A percentile compares a stretch with the other conserved stretches of the same genome.
These are phyloP conservation scores for Syzygium grande DNA, from an alignment of 345 rosid species.

Conservation along the genomic window DNA sequence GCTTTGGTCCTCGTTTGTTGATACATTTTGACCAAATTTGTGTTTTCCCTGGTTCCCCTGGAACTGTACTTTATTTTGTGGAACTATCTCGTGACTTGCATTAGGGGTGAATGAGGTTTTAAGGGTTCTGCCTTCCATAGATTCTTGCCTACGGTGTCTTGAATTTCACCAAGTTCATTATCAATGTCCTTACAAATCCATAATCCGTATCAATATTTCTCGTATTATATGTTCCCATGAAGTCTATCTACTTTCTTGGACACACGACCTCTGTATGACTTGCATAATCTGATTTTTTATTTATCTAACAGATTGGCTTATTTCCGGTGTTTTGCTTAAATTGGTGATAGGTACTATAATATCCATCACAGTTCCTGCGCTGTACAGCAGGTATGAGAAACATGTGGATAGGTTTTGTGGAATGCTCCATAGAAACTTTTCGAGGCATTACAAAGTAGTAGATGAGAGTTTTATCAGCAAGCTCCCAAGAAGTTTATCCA, in stretches of 20 bases:
- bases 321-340: not conserved
- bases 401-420: slow-evolving; percentile 67
- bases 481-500: slow-evolving; percentile 50
- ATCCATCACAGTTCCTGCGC: slow-evolving; percentile 72
- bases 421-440: slow-evolving; percentile 46
- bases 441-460: slow-evolving; percentile 70
- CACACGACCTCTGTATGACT: not conserved
- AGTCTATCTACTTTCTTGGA: not conserved
- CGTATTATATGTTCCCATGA: not conserved
- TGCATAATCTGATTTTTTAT: not conserved
- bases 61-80: not conserved
- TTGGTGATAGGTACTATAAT: slow-evolving; percentile 59
- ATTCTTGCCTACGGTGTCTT: not conserved
- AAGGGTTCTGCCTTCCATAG: not conserved
- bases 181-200: not conserved
- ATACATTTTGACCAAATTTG: not conserved
- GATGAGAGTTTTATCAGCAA: slow-evolving; percentile 69
- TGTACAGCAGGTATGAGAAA: slow-evolving; percentile 64
- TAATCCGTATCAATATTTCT: not conserved
- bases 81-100: not conserved
- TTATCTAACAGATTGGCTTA: not conserved
- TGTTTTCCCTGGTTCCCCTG: not conserved
- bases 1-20: not conserved
- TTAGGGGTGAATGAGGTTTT: not conserved
- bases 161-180: not conserved